These are phyloP conservation scores for Carex scoparia DNA, from an alignment of 176 grass and related monocot genomes.

Conservation along the genomic window DNA sequence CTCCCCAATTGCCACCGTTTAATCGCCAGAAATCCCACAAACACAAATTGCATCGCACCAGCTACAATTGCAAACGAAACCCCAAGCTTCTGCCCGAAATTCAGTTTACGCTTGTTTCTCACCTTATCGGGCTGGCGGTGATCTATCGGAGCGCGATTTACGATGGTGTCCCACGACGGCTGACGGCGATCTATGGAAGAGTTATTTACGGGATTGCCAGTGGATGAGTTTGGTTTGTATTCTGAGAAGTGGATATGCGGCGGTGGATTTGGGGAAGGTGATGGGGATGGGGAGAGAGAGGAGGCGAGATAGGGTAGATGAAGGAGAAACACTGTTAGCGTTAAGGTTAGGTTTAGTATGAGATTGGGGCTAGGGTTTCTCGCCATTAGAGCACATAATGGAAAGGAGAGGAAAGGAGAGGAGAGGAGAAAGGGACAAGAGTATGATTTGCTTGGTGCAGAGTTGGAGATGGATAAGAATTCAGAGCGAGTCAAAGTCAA, in stretches of 20 bases:
- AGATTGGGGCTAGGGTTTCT: background rate
- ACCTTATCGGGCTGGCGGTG: background rate
- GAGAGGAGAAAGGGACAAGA: background rate
- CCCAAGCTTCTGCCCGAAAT: background rate
- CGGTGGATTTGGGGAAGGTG: background rate
- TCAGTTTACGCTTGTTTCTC: background rate
- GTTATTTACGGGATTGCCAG: background rate
- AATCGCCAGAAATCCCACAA: background rate
- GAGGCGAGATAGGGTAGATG: background rate
- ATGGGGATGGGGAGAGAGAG: background rate
- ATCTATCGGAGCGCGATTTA: no score
- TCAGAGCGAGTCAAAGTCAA: background rate
- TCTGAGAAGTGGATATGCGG: background rate
- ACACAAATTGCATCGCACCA: background rate
- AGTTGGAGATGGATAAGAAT: background rate
- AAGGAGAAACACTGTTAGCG: background rate
- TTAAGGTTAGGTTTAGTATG: background rate
- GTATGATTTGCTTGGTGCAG: background rate
- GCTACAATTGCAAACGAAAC: background rate
- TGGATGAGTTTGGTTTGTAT: background rate
- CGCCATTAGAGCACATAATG: constrained; percentile 1
- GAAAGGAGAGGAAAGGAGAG: background rate
- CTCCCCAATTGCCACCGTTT: background rate
- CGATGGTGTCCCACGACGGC: no score
- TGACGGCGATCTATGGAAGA: no score